Conservation (phyloP, 73 alveolate species). For the Stentor coeruleus region DNA sequence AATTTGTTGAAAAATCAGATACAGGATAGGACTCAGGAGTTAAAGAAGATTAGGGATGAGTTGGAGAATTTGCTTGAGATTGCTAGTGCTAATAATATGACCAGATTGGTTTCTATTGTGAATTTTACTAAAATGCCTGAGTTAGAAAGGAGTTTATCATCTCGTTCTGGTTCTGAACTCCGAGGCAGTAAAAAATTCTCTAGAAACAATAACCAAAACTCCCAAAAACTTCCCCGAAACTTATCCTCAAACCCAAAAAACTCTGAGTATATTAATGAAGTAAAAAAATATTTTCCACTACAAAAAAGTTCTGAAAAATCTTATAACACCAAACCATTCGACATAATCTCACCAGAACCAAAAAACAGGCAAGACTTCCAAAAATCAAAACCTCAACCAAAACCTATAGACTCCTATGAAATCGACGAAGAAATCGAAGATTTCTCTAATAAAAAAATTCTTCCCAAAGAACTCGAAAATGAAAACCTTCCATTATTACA, state of each 20-base stretch:
- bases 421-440: neutral
- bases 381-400: neutral
- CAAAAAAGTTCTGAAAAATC: too few species aligned
- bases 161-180: neutral
- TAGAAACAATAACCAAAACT: neutral
- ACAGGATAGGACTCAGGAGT: neutral
- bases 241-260: too few species aligned
- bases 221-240: too few species aligned
- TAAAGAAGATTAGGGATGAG: neutral
- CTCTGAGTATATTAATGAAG: too few species aligned
- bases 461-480: neutral
- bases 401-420: neutral
- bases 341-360: too few species aligned
- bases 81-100: neutral
- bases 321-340: too few species aligned
- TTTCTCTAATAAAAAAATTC: too few species aligned
- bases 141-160: too few species aligned
- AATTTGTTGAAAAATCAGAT: neutral
- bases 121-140: too few species aligned
- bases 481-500: too few species aligned
- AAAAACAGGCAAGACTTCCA: too few species aligned
- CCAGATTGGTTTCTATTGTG: neutral
- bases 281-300: too few species aligned
- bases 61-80: neutral
- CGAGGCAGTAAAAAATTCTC: neutral